Conservation (phyloP, 345 rosid genomes). For the Populus euphratica region DNA sequence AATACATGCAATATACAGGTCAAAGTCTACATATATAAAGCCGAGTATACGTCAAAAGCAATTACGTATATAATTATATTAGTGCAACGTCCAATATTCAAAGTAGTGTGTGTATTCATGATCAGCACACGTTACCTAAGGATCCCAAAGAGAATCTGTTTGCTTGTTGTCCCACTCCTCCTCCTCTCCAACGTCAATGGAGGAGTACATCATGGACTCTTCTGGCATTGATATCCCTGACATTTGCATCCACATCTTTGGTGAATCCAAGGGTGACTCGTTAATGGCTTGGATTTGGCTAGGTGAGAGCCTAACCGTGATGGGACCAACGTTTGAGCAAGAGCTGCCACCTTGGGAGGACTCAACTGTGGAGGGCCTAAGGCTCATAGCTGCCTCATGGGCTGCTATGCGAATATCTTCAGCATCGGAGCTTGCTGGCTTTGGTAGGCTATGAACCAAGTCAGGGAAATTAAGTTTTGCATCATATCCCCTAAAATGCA, state of each 20-base stretch:
- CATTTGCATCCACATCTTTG: conserved; percentile 38
- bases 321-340: conserved; percentile 16
- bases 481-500: conserved; percentile 56
- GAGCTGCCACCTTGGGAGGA: background rate
- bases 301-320: conserved; percentile 56
- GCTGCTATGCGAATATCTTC: conserved; percentile 76
- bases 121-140: background rate
- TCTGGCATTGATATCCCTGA: background rate
- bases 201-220: background rate
- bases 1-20: background rate
- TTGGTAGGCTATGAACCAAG: conserved; percentile 35
- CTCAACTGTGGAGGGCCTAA: background rate
- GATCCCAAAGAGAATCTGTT: conserved; percentile 24
- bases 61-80: background rate
- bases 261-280: conserved; percentile 75
- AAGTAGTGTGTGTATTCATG: background rate
- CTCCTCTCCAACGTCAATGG: no score
- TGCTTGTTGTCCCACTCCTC: conserved; percentile 14
- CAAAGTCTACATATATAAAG: background rate
- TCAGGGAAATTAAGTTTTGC: conserved; percentile 75
- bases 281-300: conserved; percentile 82
- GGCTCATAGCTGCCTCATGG: conserved; percentile 43
- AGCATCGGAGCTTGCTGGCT: conserved; percentile 48
- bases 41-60: no score
- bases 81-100: background rate